phyloP scores from a whole-genome alignment of 1,139 yeast genomes.

The Kurtzmaniella quercitrusa region DNA sequence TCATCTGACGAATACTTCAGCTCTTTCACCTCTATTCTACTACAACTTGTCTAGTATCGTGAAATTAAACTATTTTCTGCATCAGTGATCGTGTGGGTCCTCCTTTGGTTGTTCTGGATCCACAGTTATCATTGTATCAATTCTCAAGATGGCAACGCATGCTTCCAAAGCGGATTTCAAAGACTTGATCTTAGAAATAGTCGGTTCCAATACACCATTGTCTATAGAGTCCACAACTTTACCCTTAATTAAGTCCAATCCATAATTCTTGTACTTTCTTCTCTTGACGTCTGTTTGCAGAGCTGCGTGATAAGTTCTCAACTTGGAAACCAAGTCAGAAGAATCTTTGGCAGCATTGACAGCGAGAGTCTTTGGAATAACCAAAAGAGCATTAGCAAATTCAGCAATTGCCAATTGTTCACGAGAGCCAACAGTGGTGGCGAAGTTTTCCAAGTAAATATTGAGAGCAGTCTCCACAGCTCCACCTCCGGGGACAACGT shows the following conservation, averaged over 20 bases:
- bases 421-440: constrained; percentile 95
- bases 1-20: too few species aligned
- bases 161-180: constrained; percentile 97
- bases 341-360: constrained; percentile 98
- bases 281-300: constrained; percentile 80
- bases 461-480: constrained; percentile 96
- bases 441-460: constrained; percentile 93
- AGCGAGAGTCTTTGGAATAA: constrained; percentile 95
- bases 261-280: constrained; percentile 82
- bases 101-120: constrained; percentile 94
- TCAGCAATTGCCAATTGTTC: constrained; percentile 98
- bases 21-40: too few species aligned
- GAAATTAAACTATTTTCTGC: neutral
- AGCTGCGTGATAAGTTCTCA: constrained; percentile 95
- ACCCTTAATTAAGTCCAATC: constrained; percentile 87
- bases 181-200: constrained; percentile 86
- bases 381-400: constrained; percentile 83
- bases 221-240: constrained; percentile 82
- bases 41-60: constrained; percentile 1
- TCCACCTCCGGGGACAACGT: constrained; percentile 98
- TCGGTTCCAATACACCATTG: constrained; percentile 92
- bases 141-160: constrained; percentile 93
- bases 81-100: constrained; percentile 71
- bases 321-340: constrained; percentile 87
- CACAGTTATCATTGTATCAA: constrained; percentile 96